phyloP scores from a whole-genome alignment of 805 yeast genomes.

The Myxozyma nipponensis region DNA sequence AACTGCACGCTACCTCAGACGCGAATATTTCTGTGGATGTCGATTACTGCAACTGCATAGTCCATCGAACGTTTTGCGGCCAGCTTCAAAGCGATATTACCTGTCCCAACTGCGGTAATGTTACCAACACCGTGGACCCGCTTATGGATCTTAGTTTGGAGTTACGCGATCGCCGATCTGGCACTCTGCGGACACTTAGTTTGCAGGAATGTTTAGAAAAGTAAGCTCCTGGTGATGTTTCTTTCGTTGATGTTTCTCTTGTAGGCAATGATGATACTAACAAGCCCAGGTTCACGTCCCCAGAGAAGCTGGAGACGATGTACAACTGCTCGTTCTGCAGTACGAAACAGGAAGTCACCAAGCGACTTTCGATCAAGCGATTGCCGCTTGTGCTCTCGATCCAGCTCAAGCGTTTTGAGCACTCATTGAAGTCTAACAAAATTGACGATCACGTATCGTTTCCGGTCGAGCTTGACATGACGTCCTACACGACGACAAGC shows the following conservation, averaged over 20 bases:
- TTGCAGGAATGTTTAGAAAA: conserved; percentile 34
- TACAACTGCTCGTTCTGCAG: conserved; percentile 69
- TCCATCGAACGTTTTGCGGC: conserved; percentile 82
- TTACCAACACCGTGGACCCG: conserved; percentile 77
- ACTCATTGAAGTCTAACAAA: conserved; percentile 56
- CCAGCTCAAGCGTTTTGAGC: conserved; percentile 75
- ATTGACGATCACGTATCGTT: conserved; percentile 69
- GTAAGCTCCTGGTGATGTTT: conserved; percentile 1
- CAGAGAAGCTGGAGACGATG: conserved; percentile 70
- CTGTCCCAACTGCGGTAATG: conserved; percentile 64
- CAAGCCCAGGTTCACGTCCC: conserved; percentile 67
- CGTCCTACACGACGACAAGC: conserved; percentile 45
- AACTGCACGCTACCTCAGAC: conserved; percentile 52
- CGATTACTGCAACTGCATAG: conserved; percentile 62
- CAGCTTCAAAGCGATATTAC: conserved; percentile 72
- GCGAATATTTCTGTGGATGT: conserved; percentile 1
- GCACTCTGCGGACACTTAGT: conserved; percentile 14
- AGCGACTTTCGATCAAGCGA: conserved; percentile 62
- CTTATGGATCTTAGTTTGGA: conserved; percentile 76
- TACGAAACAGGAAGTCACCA: conserved; percentile 60
- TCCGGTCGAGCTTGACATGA: conserved; percentile 70
- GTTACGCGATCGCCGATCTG: conserved; percentile 14
- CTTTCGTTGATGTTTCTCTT: conserved; percentile 7
- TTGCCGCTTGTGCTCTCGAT: conserved; percentile 76
- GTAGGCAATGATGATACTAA: conserved; percentile 53